phyloP scores from a whole-genome alignment of 106 monocot genomes.

The Dendrobium nobile region DNA sequence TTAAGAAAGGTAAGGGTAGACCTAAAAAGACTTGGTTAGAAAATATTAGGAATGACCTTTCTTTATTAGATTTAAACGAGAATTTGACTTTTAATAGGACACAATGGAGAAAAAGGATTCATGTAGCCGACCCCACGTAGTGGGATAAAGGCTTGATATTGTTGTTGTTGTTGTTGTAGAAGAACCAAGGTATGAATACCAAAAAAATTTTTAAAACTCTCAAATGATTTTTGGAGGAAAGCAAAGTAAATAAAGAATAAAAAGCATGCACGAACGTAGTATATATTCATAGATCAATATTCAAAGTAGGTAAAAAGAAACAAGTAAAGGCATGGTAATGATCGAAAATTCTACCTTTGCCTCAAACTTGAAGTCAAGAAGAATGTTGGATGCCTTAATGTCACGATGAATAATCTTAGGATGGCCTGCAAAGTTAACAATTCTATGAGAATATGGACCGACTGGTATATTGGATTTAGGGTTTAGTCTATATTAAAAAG shows the following conservation, averaged over 20 bases:
- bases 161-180: too few species aligned
- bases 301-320: not conserved
- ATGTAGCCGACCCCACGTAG: too few species aligned
- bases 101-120: too few species aligned
- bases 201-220: too few species aligned
- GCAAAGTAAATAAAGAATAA: not conserved
- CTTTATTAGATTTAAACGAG: too few species aligned
- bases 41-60: too few species aligned
- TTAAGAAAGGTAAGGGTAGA: too few species aligned
- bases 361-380: conserved; percentile 68
- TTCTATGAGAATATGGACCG: not conserved
- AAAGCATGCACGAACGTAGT: not conserved
- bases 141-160: too few species aligned
- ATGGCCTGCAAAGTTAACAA: conserved; percentile 33
- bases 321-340: not conserved
- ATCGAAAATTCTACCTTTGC: conserved; percentile 49
- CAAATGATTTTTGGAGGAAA: not conserved
- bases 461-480: not conserved
- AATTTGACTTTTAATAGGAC: too few species aligned
- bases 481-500: not conserved
- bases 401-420: conserved; percentile 69
- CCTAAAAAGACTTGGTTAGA: too few species aligned
- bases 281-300: not conserved
- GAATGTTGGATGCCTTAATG: conserved; percentile 63
- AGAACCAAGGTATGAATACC: not conserved